A percentile compares a stretch with the other conserved stretches of the same genome.
Conservation (phyloP, 768 basidiomycete genomes). For the Pisolithus orientalis region DNA sequence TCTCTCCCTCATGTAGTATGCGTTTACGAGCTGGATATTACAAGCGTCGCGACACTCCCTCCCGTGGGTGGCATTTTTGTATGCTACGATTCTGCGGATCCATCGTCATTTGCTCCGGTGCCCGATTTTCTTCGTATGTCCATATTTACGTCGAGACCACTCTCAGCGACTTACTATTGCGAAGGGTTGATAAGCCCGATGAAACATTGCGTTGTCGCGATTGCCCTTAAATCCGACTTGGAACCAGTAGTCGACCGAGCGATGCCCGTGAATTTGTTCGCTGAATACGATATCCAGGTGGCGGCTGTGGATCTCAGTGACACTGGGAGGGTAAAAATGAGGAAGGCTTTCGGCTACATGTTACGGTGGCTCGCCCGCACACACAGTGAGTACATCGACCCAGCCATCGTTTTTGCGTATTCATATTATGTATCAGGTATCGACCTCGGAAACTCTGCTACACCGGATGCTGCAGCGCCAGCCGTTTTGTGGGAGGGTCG, state of each 20-base stretch:
- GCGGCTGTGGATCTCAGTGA: constrained; percentile 64
- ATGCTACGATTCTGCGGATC: constrained; percentile 74
- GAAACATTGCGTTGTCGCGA: constrained; percentile 61
- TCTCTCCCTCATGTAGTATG: constrained; percentile 40
- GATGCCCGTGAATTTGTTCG: constrained; percentile 42
- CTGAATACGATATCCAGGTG: constrained; percentile 67
- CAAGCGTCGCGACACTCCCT: constrained; percentile 51
- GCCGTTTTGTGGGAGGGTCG: constrained; percentile 51
- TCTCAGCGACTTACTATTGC: constrained; percentile 7
- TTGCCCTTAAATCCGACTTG: constrained; percentile 86
- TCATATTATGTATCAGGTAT: constrained; percentile 25
- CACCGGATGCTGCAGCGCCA: constrained; percentile 51
- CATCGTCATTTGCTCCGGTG: constrained; percentile 58
- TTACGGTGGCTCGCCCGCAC: constrained; percentile 56
- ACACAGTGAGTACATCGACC: constrained; percentile 22
- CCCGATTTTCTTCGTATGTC: constrained; percentile 66
- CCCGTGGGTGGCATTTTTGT: constrained; percentile 72
- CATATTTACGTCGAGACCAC: background rate
- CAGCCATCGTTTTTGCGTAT: background rate
- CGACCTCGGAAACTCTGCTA: constrained; percentile 65
- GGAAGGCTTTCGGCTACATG: constrained; percentile 68
- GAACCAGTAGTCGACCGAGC: constrained; percentile 52
- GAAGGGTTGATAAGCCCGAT: constrained; percentile 54
- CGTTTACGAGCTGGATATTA: constrained; percentile 51
- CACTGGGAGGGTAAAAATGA: constrained; percentile 64